Evolutionary conservation across 2,329 filamentous ascomycete species (phyloP).

Genomic region (Malbranchea zuffiana): DNA sequence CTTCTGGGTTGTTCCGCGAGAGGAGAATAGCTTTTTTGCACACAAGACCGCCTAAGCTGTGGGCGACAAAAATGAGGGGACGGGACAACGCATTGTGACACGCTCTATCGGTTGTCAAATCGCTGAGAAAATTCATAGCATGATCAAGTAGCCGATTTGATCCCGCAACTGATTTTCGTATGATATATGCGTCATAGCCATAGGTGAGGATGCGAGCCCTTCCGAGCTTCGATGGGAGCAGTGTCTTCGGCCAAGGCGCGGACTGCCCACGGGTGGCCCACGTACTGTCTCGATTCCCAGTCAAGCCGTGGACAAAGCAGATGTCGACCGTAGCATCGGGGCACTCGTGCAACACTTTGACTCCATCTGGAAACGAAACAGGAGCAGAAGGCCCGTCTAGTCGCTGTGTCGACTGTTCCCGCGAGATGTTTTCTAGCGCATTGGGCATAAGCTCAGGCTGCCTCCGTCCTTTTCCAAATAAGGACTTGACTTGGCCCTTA

Average conservation of each 20-base stretch:
- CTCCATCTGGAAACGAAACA: constrained; percentile 5
- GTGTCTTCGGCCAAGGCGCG: constrained; percentile 10
- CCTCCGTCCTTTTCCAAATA: no score
- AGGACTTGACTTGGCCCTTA: no score
- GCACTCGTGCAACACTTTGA: constrained; percentile 9
- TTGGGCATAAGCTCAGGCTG: no score
- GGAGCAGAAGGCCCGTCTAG: no score
- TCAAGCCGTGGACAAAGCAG: constrained; percentile 15
- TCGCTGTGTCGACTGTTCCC: no score
- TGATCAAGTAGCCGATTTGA: neutral
- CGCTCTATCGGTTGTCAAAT: neutral
- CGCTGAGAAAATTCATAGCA: constrained; percentile 3
- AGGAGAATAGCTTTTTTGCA: constrained; percentile 29
- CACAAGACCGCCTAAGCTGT: constrained; percentile 4
- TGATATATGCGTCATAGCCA: constrained; percentile 12
- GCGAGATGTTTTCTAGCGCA: no score
- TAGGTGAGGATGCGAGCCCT: constrained; percentile 5
- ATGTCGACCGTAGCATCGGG: constrained; percentile 7
- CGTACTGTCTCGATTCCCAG: constrained; percentile 13
- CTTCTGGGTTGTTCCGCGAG: constrained; percentile 24
- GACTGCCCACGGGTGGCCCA: constrained; percentile 7
- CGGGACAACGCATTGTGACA: neutral
- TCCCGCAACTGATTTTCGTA: neutral
- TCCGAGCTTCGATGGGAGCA: constrained; percentile 5
- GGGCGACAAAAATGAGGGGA: constrained; percentile 1